A percentile compares a stretch with the other conserved stretches of the same genome.
These are phyloP conservation scores for Boletus subcaerulescens DNA, from an alignment of 768 basidiomycete species.

Conservation along the genomic window DNA sequence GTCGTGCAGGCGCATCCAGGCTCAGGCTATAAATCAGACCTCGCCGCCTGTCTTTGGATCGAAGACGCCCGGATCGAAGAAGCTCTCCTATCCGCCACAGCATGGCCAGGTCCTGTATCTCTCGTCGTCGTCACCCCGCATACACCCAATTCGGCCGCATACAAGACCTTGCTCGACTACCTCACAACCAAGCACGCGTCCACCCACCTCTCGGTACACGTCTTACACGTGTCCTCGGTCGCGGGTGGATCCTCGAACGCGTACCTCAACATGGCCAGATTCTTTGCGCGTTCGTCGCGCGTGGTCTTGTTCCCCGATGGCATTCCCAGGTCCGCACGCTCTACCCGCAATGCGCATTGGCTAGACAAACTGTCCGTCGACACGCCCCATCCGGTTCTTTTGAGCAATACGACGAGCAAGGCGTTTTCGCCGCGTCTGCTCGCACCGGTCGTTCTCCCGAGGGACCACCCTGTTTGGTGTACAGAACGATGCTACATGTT, in stretches of 20 bases:
- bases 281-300: constrained; percentile 48
- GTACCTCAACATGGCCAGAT: constrained; percentile 61
- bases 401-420: constrained; percentile 29
- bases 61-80: constrained; percentile 34
- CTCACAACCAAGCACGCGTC: constrained; percentile 8
- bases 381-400: constrained; percentile 23
- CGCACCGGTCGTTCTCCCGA: constrained; percentile 44
- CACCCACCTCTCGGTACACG: constrained; percentile 41
- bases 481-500: constrained; percentile 51
- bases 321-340: constrained; percentile 23
- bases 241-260: constrained; percentile 44
- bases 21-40: not conserved
- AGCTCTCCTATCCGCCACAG: constrained; percentile 34
- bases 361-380: constrained; percentile 12
- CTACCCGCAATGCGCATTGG: constrained; percentile 18
- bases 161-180: constrained; percentile 17
- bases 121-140: constrained; percentile 43
- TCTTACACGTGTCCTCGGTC: constrained; percentile 42
- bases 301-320: constrained; percentile 54
- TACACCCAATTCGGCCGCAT: constrained; percentile 25
- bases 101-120: constrained; percentile 52
- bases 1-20: constrained; percentile 24
- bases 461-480: constrained; percentile 56
- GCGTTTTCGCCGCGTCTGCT: constrained; percentile 40
- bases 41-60: constrained; percentile 54